Base-by-base conservation (phyloP, 2,329 filamentous ascomycete species). In the Clarireedia paspali region DNA sequence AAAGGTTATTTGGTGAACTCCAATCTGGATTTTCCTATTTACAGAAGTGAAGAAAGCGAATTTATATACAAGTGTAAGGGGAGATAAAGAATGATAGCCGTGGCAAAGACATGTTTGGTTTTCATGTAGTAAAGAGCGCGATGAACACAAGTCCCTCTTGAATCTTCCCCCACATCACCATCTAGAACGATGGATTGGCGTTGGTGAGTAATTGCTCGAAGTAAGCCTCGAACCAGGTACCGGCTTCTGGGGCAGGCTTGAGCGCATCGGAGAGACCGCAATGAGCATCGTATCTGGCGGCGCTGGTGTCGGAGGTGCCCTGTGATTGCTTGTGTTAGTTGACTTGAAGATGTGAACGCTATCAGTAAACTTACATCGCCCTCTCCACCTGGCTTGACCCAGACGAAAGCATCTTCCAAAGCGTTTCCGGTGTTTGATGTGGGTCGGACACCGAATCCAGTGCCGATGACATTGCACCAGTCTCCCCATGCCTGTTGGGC, bases 321-420 rank as follows among this genome's bases (percentile, higher is more conserved):
- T 64, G 27, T 2, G 27, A 54, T 30, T 1, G 14, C 30, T 24
- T 1, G 12, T 10, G 20, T 57, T n/a, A 57, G 45, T 53, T 30
- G n/a, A 34, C 2, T 14, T 24, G 20, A n/a, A 15, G 1, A 14
- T 1, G 27, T 20, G 36, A 5, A 17, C 23, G 10, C 12, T 4
- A 26, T 5, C 6, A 24, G 10, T 26, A 30, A n/a, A 60, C 60
- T 56, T 42, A 63, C 62, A 57, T 72, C 69, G 55, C 64, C 66
- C 67, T 80, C 77, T 59, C 77, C 77, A 60, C 84, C 84, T 4
- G 84, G 84, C 77, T 87, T 88, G 63, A 87, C 73, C 84, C 84
- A 87, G 56, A 87, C 84, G 61, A 87, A 84, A 42, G 84, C 82
- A 67, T 88, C 85, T 36, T 79, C 74, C 17, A 84, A 72, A 1